A percentile compares a stretch with the other conserved stretches of the same genome.
These are phyloP conservation scores for Didymellaceae sp. DNA, from an alignment of 2,329 filamentous ascomycete species.

Conservation along the genomic window DNA sequence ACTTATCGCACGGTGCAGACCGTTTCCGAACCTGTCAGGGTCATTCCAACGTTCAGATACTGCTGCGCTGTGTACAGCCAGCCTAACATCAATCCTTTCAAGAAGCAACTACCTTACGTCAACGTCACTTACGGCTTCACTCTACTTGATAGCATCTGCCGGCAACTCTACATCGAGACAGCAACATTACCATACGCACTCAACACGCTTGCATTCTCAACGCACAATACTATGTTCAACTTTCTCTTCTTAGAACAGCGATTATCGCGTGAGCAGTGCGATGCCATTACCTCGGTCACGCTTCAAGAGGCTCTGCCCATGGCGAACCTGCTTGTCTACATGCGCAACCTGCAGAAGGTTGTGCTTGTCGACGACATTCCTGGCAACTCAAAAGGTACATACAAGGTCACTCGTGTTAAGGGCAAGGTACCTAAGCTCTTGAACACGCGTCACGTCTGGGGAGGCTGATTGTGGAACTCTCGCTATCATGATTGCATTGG, in stretches of 20 bases:
- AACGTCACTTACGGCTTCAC: constrained; percentile 20
- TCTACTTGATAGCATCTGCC: constrained; percentile 34
- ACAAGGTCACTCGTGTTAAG: constrained; percentile 24
- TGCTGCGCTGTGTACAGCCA: constrained; percentile 24
- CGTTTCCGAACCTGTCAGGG: not conserved
- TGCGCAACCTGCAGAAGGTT: constrained; percentile 32
- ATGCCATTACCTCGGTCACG: constrained; percentile 28
- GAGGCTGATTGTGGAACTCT: not conserved
- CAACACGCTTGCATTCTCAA: constrained; percentile 32
- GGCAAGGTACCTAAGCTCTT: constrained; percentile 23
- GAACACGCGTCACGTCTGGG: constrained; percentile 18
- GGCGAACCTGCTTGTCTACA: constrained; percentile 22
- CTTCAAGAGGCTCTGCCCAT: constrained; percentile 25
- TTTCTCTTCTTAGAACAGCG: constrained; percentile 34
- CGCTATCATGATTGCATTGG: not conserved
- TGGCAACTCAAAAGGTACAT: constrained; percentile 20
- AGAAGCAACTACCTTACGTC: constrained; percentile 5
- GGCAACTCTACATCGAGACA: constrained; percentile 41
- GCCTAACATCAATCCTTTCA: constrained; percentile 20
- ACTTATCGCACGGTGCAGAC: constrained; percentile 23
- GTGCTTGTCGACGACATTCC: constrained; percentile 16
- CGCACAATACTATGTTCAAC: constrained; percentile 35
- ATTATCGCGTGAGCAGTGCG: constrained; percentile 27
- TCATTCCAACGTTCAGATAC: constrained; percentile 32
- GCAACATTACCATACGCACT: constrained; percentile 33